phyloP scores from a whole-genome alignment of 345 rosid genomes.

The thale cress (Arabidopsis thaliana) region DNA sequence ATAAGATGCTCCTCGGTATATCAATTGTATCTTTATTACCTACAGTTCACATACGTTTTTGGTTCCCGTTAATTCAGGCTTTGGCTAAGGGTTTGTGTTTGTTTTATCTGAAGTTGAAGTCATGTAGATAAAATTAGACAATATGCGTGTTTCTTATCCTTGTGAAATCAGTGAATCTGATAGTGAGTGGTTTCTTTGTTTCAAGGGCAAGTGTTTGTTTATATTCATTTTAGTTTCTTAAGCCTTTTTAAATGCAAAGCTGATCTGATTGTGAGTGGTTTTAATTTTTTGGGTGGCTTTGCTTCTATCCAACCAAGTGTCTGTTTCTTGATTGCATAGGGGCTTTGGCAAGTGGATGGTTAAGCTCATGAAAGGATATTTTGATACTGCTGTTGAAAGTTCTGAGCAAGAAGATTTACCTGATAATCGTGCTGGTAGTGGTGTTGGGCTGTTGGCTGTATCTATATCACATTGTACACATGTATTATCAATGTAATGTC shows the following conservation, averaged over 20 bases:
- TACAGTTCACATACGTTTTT: neutral
- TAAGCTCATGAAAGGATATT: slow-evolving; percentile 69
- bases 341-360: slow-evolving; percentile 94
- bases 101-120: neutral
- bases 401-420: slow-evolving; percentile 63
- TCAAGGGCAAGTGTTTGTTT: slow-evolving; percentile 9
- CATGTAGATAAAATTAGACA: neutral
- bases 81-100: slow-evolving; percentile 5
- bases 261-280: slow-evolving; percentile 4
- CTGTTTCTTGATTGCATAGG: slow-evolving; percentile 51
- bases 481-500: slow-evolving; percentile 8
- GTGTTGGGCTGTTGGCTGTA: slow-evolving; percentile 8
- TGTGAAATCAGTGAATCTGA: neutral
- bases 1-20: neutral
- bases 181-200: slow-evolving; percentile 11
- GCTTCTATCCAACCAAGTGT: slow-evolving; percentile 8
- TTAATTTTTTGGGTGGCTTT: slow-evolving; percentile 15
- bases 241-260: neutral
- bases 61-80: neutral
- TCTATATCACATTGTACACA: slow-evolving; percentile 23
- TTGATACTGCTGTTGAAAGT: slow-evolving; percentile 49
- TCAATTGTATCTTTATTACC: neutral
- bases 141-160: neutral
- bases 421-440: slow-evolving; percentile 49
- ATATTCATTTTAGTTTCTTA: neutral